Evolutionary conservation across 768 basidiomycete species (phyloP), one percentile per base, ranked within the genome.

Genomic region (Agrocybe chaxingu): DNA sequence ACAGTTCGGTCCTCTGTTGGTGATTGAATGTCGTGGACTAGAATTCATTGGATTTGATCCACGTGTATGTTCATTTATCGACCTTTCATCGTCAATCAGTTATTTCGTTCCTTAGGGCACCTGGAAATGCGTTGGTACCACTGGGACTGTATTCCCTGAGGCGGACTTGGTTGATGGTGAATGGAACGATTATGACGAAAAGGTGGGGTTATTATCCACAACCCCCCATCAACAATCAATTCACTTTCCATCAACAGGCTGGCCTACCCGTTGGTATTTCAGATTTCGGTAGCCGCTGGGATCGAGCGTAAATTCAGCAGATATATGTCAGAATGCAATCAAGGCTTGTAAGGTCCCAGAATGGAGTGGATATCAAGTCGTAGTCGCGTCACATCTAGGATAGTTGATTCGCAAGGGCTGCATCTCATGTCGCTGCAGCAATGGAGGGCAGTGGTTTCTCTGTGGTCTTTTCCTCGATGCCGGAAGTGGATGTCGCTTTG

Each of bases 171-270:
- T 64, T 1, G 82, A 85, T 24, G 79, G 74, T 3, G 82, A 85
- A 63, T 96, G 93, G 93, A 80, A 74, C 9, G 92, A 94, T 59
- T 96, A 96, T 57, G 92, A 96, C 57, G 92, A 96, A 66, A 92
- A 93, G 79, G 92, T 86, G 53, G 39, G 68, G 40, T 32, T 18
- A 7, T 43, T 53, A 35, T 10, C 12, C 33, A 12, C 1, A 12
- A 12, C 30, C 12, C 3, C 50, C 19, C 3, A 57, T 34, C 44
- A 41, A 47, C 49, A 47, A 31, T 33, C 53, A 24, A 30, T 7
- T 32, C 32, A 33, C 34, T 35, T 41, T 45, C 45, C 46, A 35
- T 41, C 6, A 24, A 30, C 52, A 87, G 89, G 74, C 77, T 10
- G 70, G 72, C 13, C 64, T 78, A 11, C 85, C 89, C 3, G 89